phyloP scores from a whole-genome alignment of 2,329 filamentous ascomycete genomes.

The Colletotrichum spinosum region DNA sequence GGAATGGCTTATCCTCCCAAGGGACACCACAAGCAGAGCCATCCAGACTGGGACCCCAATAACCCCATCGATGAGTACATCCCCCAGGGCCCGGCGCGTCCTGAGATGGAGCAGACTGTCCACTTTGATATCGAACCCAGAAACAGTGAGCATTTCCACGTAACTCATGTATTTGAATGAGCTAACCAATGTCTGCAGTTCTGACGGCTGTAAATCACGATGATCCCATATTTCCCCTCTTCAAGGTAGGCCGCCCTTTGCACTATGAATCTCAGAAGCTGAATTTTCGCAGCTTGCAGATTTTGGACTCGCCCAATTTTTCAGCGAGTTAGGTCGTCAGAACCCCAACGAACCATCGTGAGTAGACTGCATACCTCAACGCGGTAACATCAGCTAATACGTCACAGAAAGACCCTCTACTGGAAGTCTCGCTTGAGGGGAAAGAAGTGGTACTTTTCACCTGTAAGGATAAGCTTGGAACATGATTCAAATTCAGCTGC shows the following conservation, averaged over 20 bases:
- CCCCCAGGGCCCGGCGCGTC: background rate
- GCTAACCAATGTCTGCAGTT: conserved; percentile 16
- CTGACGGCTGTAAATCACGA: conserved; percentile 1
- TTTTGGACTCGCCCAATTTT: conserved; percentile 26
- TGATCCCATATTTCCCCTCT: conserved; percentile 14
- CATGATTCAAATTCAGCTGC: background rate
- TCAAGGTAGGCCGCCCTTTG: conserved; percentile 25
- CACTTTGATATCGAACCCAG: conserved; percentile 41
- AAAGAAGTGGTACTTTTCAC: conserved; percentile 20
- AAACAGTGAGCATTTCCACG: conserved; percentile 42
- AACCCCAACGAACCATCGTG: conserved; percentile 17
- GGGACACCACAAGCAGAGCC: background rate
- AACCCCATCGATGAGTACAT: conserved; percentile 23
- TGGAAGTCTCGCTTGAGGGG: conserved; percentile 27
- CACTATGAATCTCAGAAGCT: background rate
- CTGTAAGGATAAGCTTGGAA: conserved; percentile 18
- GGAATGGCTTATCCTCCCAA: conserved; percentile 42
- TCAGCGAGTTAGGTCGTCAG: background rate
- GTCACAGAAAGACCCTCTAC: conserved; percentile 20
- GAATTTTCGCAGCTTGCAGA: conserved; percentile 26
- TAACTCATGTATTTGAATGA: background rate
- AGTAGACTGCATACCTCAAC: background rate
- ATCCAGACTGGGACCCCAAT: conserved; percentile 21
- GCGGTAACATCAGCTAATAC: background rate
- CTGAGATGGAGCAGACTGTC: conserved; percentile 30